These are phyloP conservation scores for Prunus mongolica DNA, from an alignment of 306 rosid genomes.

Conservation along the genomic window DNA sequence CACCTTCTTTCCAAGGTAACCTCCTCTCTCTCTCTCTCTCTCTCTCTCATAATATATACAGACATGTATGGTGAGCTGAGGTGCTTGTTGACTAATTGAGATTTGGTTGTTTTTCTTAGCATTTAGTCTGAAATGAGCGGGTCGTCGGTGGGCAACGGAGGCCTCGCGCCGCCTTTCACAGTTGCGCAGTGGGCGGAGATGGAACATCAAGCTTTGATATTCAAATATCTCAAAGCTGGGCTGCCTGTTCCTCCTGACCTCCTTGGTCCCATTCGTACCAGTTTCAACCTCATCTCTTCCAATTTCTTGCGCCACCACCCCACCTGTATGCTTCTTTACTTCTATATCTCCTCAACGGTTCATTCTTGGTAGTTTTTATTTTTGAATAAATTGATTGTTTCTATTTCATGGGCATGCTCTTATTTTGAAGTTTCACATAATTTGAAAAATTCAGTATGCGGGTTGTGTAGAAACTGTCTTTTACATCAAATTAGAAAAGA, in stretches of 20 bases:
- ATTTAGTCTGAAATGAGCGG: slow-evolving; percentile 17
- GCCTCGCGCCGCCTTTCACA: slow-evolving; percentile 48
- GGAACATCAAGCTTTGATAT: slow-evolving; percentile 73
- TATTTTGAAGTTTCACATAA: too few relatives aligned
- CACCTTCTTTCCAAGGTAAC: slow-evolving; percentile 3
- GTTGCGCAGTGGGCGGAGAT: slow-evolving; percentile 74
- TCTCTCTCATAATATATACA: neutral
- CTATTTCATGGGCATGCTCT: neutral
- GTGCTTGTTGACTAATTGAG: neutral
- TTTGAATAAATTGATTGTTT: neutral
- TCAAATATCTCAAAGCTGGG: slow-evolving; percentile 66
- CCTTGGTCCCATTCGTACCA: slow-evolving; percentile 53
- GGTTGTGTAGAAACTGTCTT: neutral
- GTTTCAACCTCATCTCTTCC: slow-evolving; percentile 51
- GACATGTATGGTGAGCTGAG: too few relatives aligned
- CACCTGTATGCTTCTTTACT: slow-evolving; percentile 9
- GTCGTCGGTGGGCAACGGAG: slow-evolving; percentile 6
- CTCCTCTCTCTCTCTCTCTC: neutral
- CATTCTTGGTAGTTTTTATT: neutral
- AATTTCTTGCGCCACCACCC: slow-evolving; percentile 47
- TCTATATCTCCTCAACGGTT: neutral
- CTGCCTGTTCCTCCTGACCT: slow-evolving; percentile 66
- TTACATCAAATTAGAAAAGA: neutral
- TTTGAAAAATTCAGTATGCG: neutral
- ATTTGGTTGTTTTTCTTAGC: neutral